Evolutionary conservation across 352 stramenopile genomes (phyloP).

Genomic region (Vaucheria bursata): DNA sequence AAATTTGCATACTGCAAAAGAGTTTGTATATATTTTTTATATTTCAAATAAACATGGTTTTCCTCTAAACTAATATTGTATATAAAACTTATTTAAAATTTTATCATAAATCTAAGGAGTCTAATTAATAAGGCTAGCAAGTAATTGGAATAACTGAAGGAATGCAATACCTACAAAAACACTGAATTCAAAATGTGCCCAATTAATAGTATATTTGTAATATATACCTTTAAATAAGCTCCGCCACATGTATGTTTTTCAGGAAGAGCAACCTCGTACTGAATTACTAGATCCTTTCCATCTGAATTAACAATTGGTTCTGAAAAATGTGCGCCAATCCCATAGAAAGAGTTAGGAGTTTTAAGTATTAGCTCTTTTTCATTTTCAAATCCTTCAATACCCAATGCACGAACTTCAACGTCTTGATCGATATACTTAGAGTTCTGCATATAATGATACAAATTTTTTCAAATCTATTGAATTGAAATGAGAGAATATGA

Average conservation of each 20-base stretch:
- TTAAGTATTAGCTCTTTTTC: too few species aligned
- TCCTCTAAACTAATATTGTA: too few species aligned
- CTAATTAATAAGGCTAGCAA: background rate
- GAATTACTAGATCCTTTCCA: too few species aligned
- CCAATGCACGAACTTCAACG: too few species aligned
- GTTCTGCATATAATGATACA: constrained; percentile 17
- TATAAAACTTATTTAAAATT: background rate
- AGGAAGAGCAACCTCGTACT: constrained; percentile 85
- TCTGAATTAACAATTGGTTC: too few species aligned
- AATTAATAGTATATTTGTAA: too few species aligned
- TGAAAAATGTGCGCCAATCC: too few species aligned
- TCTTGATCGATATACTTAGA: constrained; percentile 22
- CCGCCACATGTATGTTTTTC: constrained; percentile 78
- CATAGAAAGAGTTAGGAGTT: too few species aligned
- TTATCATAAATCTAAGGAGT: background rate
- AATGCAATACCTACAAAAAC: background rate
- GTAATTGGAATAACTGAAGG: background rate
- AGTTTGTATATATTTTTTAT: too few species aligned
- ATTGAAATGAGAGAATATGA: background rate
- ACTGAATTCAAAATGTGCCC: too few species aligned
- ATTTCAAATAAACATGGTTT: too few species aligned
- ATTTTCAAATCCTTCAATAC: too few species aligned
- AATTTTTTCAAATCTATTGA: background rate
- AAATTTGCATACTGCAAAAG: background rate
- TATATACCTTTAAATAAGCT: constrained; percentile 83